Evolutionary conservation across 2,329 filamentous ascomycete species (phyloP).

Genomic region (Hypoxylon sp.): DNA sequence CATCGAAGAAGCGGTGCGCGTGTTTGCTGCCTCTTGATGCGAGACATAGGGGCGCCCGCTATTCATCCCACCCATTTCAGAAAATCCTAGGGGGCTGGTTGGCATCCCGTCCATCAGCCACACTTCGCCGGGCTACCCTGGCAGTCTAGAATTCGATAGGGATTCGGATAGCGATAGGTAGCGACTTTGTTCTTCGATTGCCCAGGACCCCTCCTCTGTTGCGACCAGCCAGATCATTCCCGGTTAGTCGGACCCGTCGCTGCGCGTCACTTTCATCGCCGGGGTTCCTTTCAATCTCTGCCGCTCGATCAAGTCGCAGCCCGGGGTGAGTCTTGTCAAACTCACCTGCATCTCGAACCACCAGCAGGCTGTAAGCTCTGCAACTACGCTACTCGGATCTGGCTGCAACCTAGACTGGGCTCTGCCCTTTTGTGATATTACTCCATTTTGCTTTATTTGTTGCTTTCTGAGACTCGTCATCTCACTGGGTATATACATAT

Average conservation of each 20-base stretch:
- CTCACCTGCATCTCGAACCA: constrained; percentile 37
- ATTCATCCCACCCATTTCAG: constrained; percentile 37
- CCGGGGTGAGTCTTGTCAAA: constrained; percentile 37
- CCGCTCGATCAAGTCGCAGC: constrained; percentile 41
- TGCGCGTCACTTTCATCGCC: constrained; percentile 41
- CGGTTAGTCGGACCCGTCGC: constrained; percentile 39
- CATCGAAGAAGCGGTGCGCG: constrained; percentile 36
- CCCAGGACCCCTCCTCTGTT: constrained; percentile 19
- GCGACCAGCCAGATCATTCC: constrained; percentile 41
- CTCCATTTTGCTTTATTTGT: constrained; percentile 33
- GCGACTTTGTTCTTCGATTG: constrained; percentile 21
- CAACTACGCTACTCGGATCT: constrained; percentile 20
- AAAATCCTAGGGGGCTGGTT: constrained; percentile 35
- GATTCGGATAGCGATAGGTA: constrained; percentile 36
- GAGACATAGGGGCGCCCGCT: constrained; percentile 41
- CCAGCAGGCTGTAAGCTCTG: constrained; percentile 27
- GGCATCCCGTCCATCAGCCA: constrained; percentile 32
- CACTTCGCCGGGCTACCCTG: constrained; percentile 29
- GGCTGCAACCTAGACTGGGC: constrained; percentile 15
- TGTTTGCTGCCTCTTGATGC: constrained; percentile 41
- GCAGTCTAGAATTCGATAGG: constrained; percentile 34
- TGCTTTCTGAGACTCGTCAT: constrained; percentile 19
- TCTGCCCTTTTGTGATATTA: constrained; percentile 32
- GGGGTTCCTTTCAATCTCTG: constrained; percentile 39
- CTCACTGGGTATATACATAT: constrained; percentile 15